These are phyloP conservation scores for Calonectria hawksworthii DNA, from an alignment of 2,329 filamentous ascomycete species.

Conservation along the genomic window DNA sequence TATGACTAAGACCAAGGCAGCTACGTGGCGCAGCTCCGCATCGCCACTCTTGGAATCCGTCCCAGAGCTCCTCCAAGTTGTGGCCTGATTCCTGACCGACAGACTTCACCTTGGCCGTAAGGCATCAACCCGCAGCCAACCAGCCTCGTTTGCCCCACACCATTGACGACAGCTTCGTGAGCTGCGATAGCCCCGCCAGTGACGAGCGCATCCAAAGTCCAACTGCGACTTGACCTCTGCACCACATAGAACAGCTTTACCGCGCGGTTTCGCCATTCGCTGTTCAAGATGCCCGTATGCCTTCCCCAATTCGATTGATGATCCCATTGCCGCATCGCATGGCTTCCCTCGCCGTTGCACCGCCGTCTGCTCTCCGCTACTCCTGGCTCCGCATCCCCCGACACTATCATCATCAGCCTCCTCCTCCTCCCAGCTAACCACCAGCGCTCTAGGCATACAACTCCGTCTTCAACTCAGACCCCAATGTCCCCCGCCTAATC, in stretches of 20 bases:
- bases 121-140: slow-evolving; percentile 40
- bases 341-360: slow-evolving; percentile 9
- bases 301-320: slow-evolving; percentile 24
- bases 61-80: background rate
- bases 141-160: slow-evolving; percentile 46
- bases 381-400: slow-evolving; percentile 32
- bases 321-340: slow-evolving; percentile 9
- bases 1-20: slow-evolving; percentile 32
- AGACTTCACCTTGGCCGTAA: slow-evolving; percentile 21
- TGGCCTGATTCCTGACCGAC: slow-evolving; percentile 34
- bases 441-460: slow-evolving; percentile 83
- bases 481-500: slow-evolving; percentile 71
- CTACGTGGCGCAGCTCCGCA: slow-evolving; percentile 32
- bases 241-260: slow-evolving; percentile 39
- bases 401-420: slow-evolving; percentile 26
- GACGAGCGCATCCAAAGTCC: slow-evolving; percentile 45
- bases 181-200: slow-evolving; percentile 49
- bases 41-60: slow-evolving; percentile 7
- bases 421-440: slow-evolving; percentile 39
- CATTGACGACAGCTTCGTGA: slow-evolving; percentile 51
- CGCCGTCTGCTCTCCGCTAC: slow-evolving; percentile 28
- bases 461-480: slow-evolving; percentile 93
- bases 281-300: slow-evolving; percentile 63
- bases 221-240: slow-evolving; percentile 35
- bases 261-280: slow-evolving; percentile 37